Conservation (phyloP, 306 rosid species). For the Trifolium pratense region DNA sequence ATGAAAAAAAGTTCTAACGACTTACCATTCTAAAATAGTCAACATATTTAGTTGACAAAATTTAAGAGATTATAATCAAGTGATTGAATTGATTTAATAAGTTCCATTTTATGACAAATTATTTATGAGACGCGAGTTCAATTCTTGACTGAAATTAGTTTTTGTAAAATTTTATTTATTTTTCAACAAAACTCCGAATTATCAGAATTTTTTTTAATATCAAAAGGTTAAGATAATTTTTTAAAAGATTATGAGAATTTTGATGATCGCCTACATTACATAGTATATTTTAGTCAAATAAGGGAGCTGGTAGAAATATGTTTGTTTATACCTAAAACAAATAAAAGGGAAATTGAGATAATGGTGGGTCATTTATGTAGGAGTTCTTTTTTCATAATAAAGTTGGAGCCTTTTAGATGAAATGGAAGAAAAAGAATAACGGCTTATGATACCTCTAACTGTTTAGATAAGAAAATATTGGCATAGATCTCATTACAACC, state of each 20-base stretch:
- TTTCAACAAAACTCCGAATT: background rate
- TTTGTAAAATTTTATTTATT: background rate
- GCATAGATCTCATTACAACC: conserved; percentile 46
- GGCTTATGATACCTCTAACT: conserved; percentile 46
- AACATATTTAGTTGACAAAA: background rate
- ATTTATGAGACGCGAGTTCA: background rate
- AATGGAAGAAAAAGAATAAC: conserved; percentile 41
- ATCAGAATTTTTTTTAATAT: background rate
- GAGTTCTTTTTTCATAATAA: conserved; percentile 43
- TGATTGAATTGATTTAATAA: background rate
- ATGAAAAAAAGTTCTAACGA: conserved; percentile 29
- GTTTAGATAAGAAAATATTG: conserved; percentile 36
- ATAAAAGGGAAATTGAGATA: conserved; percentile 42
- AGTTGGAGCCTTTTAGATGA: conserved; percentile 37
- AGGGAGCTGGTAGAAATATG: conserved; percentile 32
- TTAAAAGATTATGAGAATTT: background rate
- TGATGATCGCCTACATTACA: conserved; percentile 9
- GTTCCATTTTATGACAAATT: background rate
- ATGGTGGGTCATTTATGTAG: conserved; percentile 62
- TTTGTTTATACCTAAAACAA: conserved; percentile 20
- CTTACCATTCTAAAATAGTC: background rate
- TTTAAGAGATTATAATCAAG: background rate
- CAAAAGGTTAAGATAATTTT: background rate
- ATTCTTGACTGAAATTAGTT: background rate
- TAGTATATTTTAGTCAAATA: conserved; percentile 43